Evolutionary conservation across 352 stramenopile genomes (phyloP).

Genomic region (Globisporangium nodosum): DNA sequence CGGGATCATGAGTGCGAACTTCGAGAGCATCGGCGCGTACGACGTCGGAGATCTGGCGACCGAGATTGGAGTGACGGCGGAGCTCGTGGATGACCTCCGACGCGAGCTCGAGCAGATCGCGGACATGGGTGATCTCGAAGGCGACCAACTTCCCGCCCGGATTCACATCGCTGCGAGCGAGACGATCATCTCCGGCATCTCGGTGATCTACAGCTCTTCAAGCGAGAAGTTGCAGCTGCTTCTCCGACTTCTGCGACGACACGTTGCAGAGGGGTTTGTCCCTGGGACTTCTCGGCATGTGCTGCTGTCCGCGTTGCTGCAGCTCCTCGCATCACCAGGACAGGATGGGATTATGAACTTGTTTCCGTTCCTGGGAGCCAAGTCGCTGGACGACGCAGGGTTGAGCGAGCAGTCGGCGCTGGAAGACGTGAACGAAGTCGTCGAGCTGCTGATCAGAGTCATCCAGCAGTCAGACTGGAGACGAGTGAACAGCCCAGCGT

Average conservation of each 20-base stretch:
- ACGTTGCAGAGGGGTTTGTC: slow-evolving; percentile 27
- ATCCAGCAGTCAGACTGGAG: slow-evolving; percentile 14
- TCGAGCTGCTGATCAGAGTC: slow-evolving; percentile 33
- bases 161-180: slow-evolving; percentile 56
- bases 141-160: slow-evolving; percentile 2
- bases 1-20: slow-evolving; percentile 58
- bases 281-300: slow-evolving; percentile 36
- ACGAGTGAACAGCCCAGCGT: not conserved
- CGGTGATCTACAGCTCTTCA: slow-evolving; percentile 54
- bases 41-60: slow-evolving; percentile 31
- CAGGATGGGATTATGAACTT: slow-evolving; percentile 66
- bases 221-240: slow-evolving; percentile 67
- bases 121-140: slow-evolving; percentile 18
- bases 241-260: slow-evolving; percentile 45
- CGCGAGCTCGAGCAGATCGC: slow-evolving; percentile 45
- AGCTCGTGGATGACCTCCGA: slow-evolving; percentile 31
- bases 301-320: slow-evolving; percentile 52
- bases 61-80: slow-evolving; percentile 33
- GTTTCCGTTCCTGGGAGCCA: slow-evolving; percentile 30
- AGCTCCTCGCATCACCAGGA: slow-evolving; percentile 45
- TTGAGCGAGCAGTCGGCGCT: not conserved
- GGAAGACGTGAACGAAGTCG: slow-evolving; percentile 27
- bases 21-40: slow-evolving; percentile 53
- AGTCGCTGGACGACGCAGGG: slow-evolving; percentile 2
- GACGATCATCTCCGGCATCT: slow-evolving; percentile 59